Conservation (phyloP, 2,329 filamentous ascomycete species). For the Juglanconis sp. region DNA sequence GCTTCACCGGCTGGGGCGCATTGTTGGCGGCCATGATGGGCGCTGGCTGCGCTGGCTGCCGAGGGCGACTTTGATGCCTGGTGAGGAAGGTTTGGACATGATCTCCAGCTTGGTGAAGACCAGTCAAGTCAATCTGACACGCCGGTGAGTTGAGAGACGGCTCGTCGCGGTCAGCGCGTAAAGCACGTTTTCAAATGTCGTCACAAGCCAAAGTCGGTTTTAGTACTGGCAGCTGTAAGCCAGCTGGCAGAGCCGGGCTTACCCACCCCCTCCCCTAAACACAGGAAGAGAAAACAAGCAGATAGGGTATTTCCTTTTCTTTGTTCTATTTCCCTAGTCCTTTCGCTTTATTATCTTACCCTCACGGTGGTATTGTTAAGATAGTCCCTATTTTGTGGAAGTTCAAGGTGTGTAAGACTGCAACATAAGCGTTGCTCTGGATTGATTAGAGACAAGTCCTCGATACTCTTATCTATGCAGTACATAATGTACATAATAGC, state of each 20-base stretch:
- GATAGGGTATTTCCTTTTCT: neutral
- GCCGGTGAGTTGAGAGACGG: neutral
- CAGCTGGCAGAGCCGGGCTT: neutral
- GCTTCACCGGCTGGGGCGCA: conserved; percentile 66
- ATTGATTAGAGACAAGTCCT: neutral
- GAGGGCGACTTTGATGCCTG: neutral
- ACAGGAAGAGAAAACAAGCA: neutral
- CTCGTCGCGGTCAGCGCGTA: neutral
- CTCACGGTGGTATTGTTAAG: too few relatives aligned
- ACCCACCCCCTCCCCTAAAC: neutral
- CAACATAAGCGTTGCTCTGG: neutral
- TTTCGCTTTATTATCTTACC: neutral
- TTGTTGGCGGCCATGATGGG: conserved; percentile 18
- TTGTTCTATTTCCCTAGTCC: too few relatives aligned
- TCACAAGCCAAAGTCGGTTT: neutral
- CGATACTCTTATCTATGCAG: neutral
- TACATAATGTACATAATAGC: too few relatives aligned
- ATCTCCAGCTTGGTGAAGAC: neutral
- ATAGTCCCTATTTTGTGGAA: too few relatives aligned
- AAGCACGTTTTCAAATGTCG: conserved; percentile 3
- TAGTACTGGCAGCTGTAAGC: neutral
- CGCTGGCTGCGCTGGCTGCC: conserved; percentile 5
- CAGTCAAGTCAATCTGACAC: neutral
- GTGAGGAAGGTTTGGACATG: conserved; percentile 3
- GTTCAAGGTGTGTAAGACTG: too few relatives aligned